These are phyloP conservation scores for Chrysanthemum makinoi DNA, from an alignment of 129 eudicot species.

Conservation along the genomic window DNA sequence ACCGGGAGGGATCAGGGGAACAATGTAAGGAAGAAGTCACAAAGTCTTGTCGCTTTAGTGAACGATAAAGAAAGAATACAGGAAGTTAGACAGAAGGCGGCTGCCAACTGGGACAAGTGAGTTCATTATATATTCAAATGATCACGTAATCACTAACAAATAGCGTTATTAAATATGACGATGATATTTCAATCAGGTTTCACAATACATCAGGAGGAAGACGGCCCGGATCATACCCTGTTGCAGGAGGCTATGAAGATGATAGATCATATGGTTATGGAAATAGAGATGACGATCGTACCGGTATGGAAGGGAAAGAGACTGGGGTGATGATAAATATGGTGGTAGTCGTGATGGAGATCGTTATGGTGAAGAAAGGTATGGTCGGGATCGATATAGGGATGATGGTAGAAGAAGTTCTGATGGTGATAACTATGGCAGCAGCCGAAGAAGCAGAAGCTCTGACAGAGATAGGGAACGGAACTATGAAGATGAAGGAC, in stretches of 20 bases:
- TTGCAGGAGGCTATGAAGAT: slow-evolving; percentile 63
- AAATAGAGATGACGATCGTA: slow-evolving; percentile 59
- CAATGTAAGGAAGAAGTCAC: slow-evolving; percentile 93
- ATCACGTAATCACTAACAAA: too few relatives aligned
- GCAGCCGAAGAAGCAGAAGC: slow-evolving; percentile 84
- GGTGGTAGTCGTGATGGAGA: slow-evolving; percentile 58
- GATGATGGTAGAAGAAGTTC: slow-evolving; percentile 86
- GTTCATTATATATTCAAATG: slow-evolving; percentile 26
- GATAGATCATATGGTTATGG: slow-evolving; percentile 62
- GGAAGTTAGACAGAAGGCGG: slow-evolving; percentile 95
- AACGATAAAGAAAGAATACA: slow-evolving; percentile 87
- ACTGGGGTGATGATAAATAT: slow-evolving; percentile 57
- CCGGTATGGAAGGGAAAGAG: slow-evolving; percentile 83
- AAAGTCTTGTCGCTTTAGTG: slow-evolving; percentile 73
- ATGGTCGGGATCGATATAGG: slow-evolving; percentile 56
- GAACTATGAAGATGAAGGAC: slow-evolving; percentile 77
- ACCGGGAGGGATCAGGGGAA: slow-evolving; percentile 94
- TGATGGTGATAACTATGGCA: slow-evolving; percentile 57
- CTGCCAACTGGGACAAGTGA: slow-evolving; percentile 94
- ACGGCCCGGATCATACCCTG: slow-evolving; percentile 63
- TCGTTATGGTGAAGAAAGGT: slow-evolving; percentile 61
- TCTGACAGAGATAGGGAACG: slow-evolving; percentile 72
- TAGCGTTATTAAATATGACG: not conserved
- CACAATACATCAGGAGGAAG: slow-evolving; percentile 71
- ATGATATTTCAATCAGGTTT: slow-evolving; percentile 44